Conservation (phyloP, 371 early-diverging fungal genomes). For the Mortierella sp. region DNA sequence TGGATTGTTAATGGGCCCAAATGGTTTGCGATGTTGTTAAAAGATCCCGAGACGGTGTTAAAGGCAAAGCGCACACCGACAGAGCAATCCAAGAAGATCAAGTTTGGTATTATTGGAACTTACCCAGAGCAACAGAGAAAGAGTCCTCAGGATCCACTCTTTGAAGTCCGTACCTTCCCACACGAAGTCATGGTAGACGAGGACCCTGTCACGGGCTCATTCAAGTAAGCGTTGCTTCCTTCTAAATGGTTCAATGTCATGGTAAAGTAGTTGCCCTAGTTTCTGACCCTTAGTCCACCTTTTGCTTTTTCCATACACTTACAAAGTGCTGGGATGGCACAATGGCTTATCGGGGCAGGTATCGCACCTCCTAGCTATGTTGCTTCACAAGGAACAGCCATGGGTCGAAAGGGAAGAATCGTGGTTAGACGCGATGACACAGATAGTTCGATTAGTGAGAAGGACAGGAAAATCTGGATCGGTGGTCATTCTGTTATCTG, state of each 20-base stretch:
- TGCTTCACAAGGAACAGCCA: slow-evolving; percentile 27
- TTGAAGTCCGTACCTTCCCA: slow-evolving; percentile 32
- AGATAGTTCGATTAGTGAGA: slow-evolving; percentile 9
- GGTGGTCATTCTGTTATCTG: slow-evolving; percentile 32
- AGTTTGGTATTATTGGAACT: slow-evolving; percentile 25
- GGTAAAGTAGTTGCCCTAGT: too few relatives aligned
- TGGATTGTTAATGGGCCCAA: slow-evolving; percentile 33
- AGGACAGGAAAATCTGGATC: slow-evolving; percentile 25
- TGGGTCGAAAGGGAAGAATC: slow-evolving; percentile 34
- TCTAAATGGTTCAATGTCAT: too few relatives aligned
- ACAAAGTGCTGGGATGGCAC: slow-evolving; percentile 35
- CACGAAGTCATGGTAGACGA: slow-evolving; percentile 19
- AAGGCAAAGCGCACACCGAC: slow-evolving; percentile 20
- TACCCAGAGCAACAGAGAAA: slow-evolving; percentile 16
- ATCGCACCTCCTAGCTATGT: slow-evolving; percentile 24
- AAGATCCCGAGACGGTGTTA: slow-evolving; percentile 24
- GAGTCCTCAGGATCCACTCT: slow-evolving; percentile 19
- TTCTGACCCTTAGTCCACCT: background rate
- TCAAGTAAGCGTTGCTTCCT: slow-evolving; percentile 24
- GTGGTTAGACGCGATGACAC: slow-evolving; percentile 27
- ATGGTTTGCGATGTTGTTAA: slow-evolving; percentile 32
- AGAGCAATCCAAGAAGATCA: slow-evolving; percentile 20
- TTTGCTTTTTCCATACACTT: background rate
- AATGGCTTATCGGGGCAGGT: slow-evolving; percentile 31
- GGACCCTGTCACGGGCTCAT: slow-evolving; percentile 38